Percentiles rank a stretch among this genome's conserved stretches.
These are phyloP conservation scores for Metarhizium guizhouense DNA, from an alignment of 2,329 filamentous ascomycete species.

Conservation along the genomic window DNA sequence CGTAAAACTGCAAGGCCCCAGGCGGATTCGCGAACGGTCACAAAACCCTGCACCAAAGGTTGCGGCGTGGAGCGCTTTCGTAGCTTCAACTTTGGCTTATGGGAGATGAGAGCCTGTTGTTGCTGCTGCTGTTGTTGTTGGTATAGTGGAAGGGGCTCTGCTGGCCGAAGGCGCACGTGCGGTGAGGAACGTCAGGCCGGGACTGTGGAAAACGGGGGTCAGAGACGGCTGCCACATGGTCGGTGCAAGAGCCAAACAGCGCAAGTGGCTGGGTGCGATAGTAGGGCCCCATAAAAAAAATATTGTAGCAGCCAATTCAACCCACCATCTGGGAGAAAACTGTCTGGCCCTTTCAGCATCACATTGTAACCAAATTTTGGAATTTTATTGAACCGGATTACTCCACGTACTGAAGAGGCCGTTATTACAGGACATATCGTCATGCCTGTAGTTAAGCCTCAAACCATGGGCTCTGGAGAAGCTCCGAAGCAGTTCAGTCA, in stretches of 20 bases:
- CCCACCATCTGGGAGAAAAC: not conserved
- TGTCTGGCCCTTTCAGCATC: not conserved
- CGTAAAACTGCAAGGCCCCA: not conserved
- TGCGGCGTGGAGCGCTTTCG: not conserved
- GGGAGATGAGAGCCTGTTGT: not conserved
- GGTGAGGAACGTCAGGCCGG: not conserved
- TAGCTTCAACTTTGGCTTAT: not conserved
- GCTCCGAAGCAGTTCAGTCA: slow-evolving; percentile 79
- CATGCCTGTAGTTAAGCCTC: slow-evolving; percentile 47
- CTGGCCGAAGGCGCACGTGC: not conserved
- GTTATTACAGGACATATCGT: slow-evolving; percentile 11
- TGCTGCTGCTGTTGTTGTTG: not conserved
- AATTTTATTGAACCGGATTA: not conserved
- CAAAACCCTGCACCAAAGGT: not conserved
- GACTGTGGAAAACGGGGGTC: not conserved
- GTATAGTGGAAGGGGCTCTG: not conserved
- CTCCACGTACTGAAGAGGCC: not conserved
- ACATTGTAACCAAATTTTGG: not conserved
- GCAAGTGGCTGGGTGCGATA: too few species aligned
- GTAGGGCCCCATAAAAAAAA: slow-evolving; percentile 4
- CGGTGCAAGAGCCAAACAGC: too few species aligned
- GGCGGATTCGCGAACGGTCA: not conserved
- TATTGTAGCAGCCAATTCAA: not conserved
- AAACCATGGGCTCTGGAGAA: slow-evolving; percentile 35
- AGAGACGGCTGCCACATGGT: not conserved